Percentiles rank a stretch among this genome's conserved stretches.
Evolutionary conservation across 768 basidiomycete genomes (phyloP).

Genomic region (Porpolomopsis calyptriformis): DNA sequence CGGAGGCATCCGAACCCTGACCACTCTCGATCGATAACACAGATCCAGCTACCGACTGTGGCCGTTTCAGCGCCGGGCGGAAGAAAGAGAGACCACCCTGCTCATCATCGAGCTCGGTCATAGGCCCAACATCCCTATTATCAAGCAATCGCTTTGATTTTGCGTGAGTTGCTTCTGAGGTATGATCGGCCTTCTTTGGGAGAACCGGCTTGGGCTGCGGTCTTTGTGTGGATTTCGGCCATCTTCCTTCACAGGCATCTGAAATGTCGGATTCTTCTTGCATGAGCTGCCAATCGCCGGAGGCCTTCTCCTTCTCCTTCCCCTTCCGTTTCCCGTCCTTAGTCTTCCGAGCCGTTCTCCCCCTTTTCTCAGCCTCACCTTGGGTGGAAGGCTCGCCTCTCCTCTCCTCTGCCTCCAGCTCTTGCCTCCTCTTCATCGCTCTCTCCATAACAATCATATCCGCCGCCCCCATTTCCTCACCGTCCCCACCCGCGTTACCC

Average conservation of each 20-base stretch:
- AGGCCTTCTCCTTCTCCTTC: neutral
- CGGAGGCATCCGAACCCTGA: too few species aligned
- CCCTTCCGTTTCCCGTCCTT: neutral
- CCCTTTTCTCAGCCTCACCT: neutral
- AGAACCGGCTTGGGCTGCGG: neutral
- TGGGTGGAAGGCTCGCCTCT: slow-evolving; percentile 9
- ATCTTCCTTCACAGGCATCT: neutral
- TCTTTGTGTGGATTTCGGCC: neutral
- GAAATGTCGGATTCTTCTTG: neutral
- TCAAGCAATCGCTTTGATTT: neutral
- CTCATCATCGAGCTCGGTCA: too few species aligned
- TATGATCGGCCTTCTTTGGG: neutral
- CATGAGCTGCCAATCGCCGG: neutral
- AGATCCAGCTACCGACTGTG: too few species aligned
- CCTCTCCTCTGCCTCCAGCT: slow-evolving; percentile 30
- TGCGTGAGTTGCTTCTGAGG: neutral
- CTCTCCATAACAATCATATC: slow-evolving; percentile 46
- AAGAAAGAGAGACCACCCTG: too few species aligned
- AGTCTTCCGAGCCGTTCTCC: neutral
- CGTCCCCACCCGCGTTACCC: slow-evolving; percentile 19
- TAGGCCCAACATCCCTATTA: too few species aligned
- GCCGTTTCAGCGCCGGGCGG: too few species aligned
- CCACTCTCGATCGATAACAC: too few species aligned
- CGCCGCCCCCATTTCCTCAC: slow-evolving; percentile 30
- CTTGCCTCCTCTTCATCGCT: slow-evolving; percentile 40